Conservation (phyloP, 179 eudicot genomes). For the Beta corolliflora region DNA sequence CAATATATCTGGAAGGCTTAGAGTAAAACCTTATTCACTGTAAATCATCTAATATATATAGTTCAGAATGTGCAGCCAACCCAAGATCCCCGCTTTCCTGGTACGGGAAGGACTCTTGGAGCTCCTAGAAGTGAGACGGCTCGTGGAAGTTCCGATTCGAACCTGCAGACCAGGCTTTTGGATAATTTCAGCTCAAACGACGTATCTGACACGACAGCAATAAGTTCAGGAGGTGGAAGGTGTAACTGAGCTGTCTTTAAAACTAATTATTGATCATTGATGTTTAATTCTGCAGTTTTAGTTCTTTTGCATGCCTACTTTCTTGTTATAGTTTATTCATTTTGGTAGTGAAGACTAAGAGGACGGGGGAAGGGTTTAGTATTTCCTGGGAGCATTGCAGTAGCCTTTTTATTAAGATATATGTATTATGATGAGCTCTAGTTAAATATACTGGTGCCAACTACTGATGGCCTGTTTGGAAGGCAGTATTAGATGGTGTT, state of each 20-base stretch:
- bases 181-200: conserved; percentile 44
- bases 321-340: background rate
- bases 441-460: background rate
- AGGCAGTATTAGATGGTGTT: too few relatives aligned
- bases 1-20: background rate
- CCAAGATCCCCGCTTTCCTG: conserved; percentile 75
- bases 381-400: background rate
- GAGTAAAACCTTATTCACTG: background rate
- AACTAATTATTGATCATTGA: background rate
- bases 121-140: conserved; percentile 43
- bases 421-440: background rate
- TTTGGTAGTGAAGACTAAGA: background rate
- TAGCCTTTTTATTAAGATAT: background rate
- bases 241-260: conserved; percentile 31
- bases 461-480: too few relatives aligned
- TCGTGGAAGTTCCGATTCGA: conserved; percentile 59
- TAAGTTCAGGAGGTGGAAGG: conserved; percentile 59
- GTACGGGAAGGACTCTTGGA: conserved; percentile 78
- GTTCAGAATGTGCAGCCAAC: conserved; percentile 45
- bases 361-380: background rate
- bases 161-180: conserved; percentile 82
- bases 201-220: conserved; percentile 39
- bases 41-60: conserved; percentile 5
- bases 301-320: background rate
- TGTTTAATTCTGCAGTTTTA: background rate